Percentiles rank a stretch among this genome's conserved stretches.
phyloP scores from a whole-genome alignment of 148 eudicot genomes.

The Fagopyrum homotropicum region DNA sequence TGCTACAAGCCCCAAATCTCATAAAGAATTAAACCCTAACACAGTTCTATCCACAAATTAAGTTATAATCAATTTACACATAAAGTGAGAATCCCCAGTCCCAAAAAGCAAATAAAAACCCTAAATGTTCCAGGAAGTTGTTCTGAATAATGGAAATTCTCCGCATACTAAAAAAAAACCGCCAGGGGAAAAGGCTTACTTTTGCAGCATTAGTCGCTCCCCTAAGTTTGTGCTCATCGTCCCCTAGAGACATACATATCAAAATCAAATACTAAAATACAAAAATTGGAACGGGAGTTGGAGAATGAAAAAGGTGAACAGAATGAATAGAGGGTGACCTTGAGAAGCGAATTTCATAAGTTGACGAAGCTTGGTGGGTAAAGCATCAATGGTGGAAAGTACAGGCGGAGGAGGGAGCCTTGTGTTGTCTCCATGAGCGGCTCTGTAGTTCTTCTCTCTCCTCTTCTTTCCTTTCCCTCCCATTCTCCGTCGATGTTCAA shows the following conservation, averaged over 20 bases:
- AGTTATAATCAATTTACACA: neutral
- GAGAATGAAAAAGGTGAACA: neutral
- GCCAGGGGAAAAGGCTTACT: neutral
- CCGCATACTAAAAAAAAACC: neutral
- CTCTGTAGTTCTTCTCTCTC: conserved; percentile 81
- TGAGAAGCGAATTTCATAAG: conserved; percentile 30
- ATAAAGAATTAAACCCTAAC: neutral
- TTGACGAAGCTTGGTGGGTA: conserved; percentile 76
- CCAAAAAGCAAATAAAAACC: too few species aligned
- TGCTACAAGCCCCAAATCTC: neutral
- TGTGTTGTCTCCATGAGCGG: conserved; percentile 61
- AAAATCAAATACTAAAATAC: neutral
- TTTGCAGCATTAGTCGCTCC: conserved; percentile 7
- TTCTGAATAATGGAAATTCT: neutral
- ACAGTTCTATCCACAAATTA: neutral
- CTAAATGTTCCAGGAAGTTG: neutral
- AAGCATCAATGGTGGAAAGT: conserved; percentile 47
- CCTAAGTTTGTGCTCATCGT: conserved; percentile 14
- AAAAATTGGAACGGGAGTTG: neutral
- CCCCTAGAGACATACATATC: neutral
- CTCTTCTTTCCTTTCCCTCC: conserved; percentile 69
- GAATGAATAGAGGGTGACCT: conserved; percentile 3
- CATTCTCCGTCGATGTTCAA: conserved; percentile 30
- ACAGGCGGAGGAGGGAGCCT: conserved; percentile 78
- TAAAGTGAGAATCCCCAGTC: neutral